phyloP scores from a whole-genome alignment of 192 early-diverging fungal genomes.

The Backusella circina region DNA sequence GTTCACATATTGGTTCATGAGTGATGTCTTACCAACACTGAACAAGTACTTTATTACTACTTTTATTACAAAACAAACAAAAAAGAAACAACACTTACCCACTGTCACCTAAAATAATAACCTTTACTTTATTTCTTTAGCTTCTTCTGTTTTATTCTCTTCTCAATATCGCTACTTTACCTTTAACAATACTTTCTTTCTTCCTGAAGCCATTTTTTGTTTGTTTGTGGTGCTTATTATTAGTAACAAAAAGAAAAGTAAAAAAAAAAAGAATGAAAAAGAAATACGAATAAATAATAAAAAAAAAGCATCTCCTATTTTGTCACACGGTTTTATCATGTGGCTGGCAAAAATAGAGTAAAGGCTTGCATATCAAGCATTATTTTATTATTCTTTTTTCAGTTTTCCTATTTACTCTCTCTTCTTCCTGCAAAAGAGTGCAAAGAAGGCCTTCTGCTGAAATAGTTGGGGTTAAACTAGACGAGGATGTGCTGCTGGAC shows the following conservation, averaged over 20 bases:
- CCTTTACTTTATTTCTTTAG: constrained; percentile 36
- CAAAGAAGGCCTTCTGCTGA: not conserved
- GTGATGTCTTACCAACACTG: constrained; percentile 93
- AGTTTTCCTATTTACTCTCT: not conserved
- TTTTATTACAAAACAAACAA: not conserved
- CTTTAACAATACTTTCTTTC: constrained; percentile 57
- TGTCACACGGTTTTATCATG: not conserved
- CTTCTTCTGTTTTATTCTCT: not conserved
- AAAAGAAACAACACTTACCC: constrained; percentile 47
- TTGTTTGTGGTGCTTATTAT: not conserved
- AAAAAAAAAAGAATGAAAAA: not conserved
- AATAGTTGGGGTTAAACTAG: not conserved
- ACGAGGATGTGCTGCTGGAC: not conserved
- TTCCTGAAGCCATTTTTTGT: constrained; percentile 10
- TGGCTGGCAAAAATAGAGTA: not conserved
- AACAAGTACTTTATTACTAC: not conserved
- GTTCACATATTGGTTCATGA: constrained; percentile 99
- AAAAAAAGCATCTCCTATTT: not conserved
- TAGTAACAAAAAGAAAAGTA: not conserved
- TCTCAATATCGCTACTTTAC: constrained; percentile 36
- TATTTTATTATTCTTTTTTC: not conserved
- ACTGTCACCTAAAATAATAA: constrained; percentile 81
- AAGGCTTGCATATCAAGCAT: not conserved
- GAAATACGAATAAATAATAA: not conserved
- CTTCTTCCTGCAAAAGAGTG: not conserved